These are phyloP conservation scores for Venturia pyrina DNA, from an alignment of 2,329 filamentous ascomycete species.

Conservation along the genomic window DNA sequence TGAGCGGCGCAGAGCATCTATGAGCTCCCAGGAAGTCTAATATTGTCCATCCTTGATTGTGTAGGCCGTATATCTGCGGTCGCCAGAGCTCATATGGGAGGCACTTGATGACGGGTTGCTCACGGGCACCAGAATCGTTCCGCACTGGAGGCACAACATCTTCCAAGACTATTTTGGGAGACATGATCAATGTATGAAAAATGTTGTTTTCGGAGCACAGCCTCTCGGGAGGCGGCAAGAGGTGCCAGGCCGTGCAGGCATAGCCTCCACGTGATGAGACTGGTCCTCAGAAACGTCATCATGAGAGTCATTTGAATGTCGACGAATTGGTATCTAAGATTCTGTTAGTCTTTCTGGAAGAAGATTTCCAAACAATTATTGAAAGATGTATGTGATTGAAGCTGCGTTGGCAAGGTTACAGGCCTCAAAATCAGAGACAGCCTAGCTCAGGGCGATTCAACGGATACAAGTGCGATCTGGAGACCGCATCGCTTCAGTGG, in stretches of 20 bases:
- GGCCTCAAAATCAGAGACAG: not conserved
- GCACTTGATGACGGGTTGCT: not conserved
- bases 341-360: not conserved
- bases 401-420: not conserved
- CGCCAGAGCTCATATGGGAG: not conserved
- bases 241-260: not conserved
- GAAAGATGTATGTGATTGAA: too few species aligned
- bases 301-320: not conserved
- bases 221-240: not conserved
- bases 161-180: not conserved
- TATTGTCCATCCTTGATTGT: constrained; percentile 4
- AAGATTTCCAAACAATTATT: too few species aligned
- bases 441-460: too few species aligned
- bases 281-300: not conserved
- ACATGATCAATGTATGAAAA: not conserved
- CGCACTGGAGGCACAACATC: not conserved
- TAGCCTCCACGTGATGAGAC: not conserved
- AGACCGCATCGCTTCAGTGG: not conserved
- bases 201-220: not conserved
- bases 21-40: not conserved
- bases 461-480: too few species aligned
- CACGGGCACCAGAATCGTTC: not conserved
- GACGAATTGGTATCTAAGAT: not conserved
- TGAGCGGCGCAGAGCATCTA: not conserved
- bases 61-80: not conserved